A percentile compares a stretch with the other conserved stretches of the same genome.
Conservation (phyloP, 176 grass and related monocot genomes). For the Aegilops longissima region DNA sequence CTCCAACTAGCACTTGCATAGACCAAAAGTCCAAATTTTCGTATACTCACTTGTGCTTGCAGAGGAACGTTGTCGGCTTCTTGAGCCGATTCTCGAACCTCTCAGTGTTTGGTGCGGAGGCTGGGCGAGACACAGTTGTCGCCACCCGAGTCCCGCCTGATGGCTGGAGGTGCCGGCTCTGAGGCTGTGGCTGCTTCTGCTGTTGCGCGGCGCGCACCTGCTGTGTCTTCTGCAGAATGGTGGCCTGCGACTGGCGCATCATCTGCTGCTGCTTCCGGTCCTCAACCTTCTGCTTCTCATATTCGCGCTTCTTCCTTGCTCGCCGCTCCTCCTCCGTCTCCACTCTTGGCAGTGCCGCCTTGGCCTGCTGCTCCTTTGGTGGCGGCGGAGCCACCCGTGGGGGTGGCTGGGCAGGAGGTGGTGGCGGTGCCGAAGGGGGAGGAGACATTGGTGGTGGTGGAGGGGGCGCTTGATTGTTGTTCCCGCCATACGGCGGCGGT, state of each 20-base stretch:
- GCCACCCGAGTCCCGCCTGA: conserved; percentile 22
- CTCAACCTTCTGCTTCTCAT: conserved; percentile 82
- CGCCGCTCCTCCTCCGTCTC: conserved; percentile 83
- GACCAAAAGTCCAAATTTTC: not conserved
- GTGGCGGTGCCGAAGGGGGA: conserved; percentile 50
- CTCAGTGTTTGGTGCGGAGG: conserved; percentile 39
- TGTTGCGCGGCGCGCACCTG: conserved; percentile 24
- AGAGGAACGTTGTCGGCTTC: conserved; percentile 95
- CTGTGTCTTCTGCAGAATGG: conserved; percentile 82
- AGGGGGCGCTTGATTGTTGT: conserved; percentile 39
- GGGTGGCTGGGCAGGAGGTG: conserved; percentile 36
- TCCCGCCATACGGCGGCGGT: conserved; percentile 42
- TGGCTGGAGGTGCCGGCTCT: conserved; percentile 38
- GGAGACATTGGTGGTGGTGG: conserved; percentile 42
- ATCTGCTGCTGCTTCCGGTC: conserved; percentile 74
- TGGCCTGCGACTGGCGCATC: conserved; percentile 75
- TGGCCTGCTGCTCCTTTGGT: conserved; percentile 36
- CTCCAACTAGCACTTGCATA: conserved; percentile 6
- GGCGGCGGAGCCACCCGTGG: conserved; percentile 22
- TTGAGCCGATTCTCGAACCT: conserved; percentile 86
- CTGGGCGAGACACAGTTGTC: conserved; percentile 29
- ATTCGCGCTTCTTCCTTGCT: conserved; percentile 70
- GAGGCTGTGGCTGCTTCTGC: conserved; percentile 35
- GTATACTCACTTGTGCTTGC: conserved; percentile 65
- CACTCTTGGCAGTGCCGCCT: conserved; percentile 36